A percentile compares a stretch with the other conserved stretches of the same genome.
Evolutionary conservation across 2,329 filamentous ascomycete genomes (phyloP).

Genomic region (Paracoccidioides lutzii): DNA sequence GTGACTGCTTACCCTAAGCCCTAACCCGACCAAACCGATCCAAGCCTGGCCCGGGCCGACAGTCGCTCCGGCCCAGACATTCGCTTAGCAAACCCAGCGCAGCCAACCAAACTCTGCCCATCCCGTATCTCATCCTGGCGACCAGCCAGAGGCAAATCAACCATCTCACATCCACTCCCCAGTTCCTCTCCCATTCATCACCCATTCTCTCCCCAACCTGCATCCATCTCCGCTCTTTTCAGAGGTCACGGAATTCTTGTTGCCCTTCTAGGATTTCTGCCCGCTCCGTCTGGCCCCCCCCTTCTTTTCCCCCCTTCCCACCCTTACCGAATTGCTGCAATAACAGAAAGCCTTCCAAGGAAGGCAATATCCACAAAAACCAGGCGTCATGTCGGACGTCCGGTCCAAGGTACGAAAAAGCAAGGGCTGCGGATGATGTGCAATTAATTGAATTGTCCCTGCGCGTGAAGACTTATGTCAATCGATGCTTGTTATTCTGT

Average conservation of each 20-base stretch:
- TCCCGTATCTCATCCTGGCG: constrained; percentile 15
- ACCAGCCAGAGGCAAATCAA: background rate
- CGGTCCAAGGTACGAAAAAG: constrained; percentile 38
- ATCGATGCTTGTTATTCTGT: too few species aligned
- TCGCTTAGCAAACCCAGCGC: constrained; percentile 22
- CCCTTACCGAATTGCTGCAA: constrained; percentile 33
- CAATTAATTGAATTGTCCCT: background rate
- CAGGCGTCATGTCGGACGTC: constrained; percentile 41
- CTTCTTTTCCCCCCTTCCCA: background rate
- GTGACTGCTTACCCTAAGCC: background rate
- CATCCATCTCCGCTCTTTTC: too few species aligned
- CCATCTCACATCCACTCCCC: constrained; percentile 10
- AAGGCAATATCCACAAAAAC: constrained; percentile 31
- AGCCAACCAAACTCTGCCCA: constrained; percentile 4
- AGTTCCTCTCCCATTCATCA: constrained; percentile 3
- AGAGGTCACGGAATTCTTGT: constrained; percentile 16
- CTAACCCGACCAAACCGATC: constrained; percentile 17
- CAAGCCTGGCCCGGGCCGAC: background rate
- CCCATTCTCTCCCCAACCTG: constrained; percentile 5
- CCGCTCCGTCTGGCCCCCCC: constrained; percentile 15
- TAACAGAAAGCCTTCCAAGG: constrained; percentile 38
- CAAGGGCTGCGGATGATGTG: background rate
- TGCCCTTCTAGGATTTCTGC: constrained; percentile 21
- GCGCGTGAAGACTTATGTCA: background rate
- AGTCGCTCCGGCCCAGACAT: constrained; percentile 16